Percentiles rank a stretch among this genome's conserved stretches.
Conservation (phyloP, 805 yeast species). For the Ogataea paradorogensis region DNA sequence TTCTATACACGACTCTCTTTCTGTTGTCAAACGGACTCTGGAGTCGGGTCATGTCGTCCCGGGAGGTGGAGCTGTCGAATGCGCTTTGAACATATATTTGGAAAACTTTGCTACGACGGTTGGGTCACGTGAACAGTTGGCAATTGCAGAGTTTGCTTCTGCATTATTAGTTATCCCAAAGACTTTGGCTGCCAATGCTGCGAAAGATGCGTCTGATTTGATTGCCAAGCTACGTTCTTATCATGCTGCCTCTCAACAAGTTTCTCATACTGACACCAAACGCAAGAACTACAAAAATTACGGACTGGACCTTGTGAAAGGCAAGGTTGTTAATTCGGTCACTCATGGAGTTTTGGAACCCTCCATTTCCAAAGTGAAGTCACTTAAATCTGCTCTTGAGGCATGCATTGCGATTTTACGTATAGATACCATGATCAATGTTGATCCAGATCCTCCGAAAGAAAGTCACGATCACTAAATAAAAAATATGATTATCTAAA, state of each 20-base stretch:
- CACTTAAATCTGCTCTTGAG: constrained; percentile 93
- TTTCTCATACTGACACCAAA: constrained; percentile 78
- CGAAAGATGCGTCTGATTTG: constrained; percentile 92
- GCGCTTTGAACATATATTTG: constrained; percentile 89
- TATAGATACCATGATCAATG: constrained; percentile 97
- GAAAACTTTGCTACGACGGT: constrained; percentile 98
- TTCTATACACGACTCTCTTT: constrained; percentile 88
- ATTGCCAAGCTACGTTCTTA: constrained; percentile 94
- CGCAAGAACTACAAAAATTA: constrained; percentile 84
- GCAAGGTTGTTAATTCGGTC: constrained; percentile 86
- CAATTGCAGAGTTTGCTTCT: constrained; percentile 95
- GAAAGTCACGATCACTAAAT: constrained; percentile 82
- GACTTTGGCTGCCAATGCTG: constrained; percentile 95
- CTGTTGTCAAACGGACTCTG: constrained; percentile 92
- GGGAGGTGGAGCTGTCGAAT: constrained; percentile 99
- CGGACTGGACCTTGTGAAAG: constrained; percentile 88
- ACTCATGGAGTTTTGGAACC: constrained; percentile 92
- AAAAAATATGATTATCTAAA: constrained; percentile 5
- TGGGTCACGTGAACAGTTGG: constrained; percentile 95
- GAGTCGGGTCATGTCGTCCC: constrained; percentile 95
- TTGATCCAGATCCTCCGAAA: constrained; percentile 90
- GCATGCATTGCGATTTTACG: constrained; percentile 97
- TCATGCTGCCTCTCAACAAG: constrained; percentile 91
- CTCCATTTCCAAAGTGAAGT: constrained; percentile 85
- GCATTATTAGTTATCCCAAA: constrained; percentile 91